These are phyloP conservation scores for Heritiera littoralis DNA, from an alignment of 345 rosid genomes.

Conservation along the genomic window DNA sequence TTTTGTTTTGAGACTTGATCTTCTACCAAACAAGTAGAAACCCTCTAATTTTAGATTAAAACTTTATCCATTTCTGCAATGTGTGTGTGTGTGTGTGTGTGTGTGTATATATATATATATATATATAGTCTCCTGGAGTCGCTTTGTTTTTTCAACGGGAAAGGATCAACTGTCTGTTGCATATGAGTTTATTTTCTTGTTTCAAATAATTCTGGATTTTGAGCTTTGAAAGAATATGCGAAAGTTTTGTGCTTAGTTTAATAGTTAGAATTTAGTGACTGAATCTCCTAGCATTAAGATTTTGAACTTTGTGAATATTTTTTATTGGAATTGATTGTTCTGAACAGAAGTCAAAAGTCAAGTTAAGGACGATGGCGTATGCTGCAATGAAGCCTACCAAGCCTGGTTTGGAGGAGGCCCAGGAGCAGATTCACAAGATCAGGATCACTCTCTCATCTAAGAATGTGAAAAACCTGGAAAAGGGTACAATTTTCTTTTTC, in stretches of 20 bases:
- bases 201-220: too few species aligned
- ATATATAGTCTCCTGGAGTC: background rate
- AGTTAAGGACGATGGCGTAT: conserved; percentile 39
- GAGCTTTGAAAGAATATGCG: too few species aligned
- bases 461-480: conserved; percentile 69
- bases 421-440: conserved; percentile 67
- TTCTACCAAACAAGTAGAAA: background rate
- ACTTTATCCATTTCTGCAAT: background rate
- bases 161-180: background rate
- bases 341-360: background rate
- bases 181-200: background rate
- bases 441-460: conserved; percentile 75
- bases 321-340: background rate
- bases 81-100: too few species aligned
- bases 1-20: background rate
- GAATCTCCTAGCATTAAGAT: background rate
- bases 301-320: background rate
- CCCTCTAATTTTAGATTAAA: background rate
- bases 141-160: background rate
- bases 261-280: background rate
- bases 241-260: background rate
- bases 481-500: conserved; percentile 36
- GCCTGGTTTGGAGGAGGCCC: conserved; percentile 60
- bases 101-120: background rate
- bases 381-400: conserved; percentile 46